Percentiles rank a stretch among this genome's conserved stretches.
phyloP scores from a whole-genome alignment of 768 basidiomycete species.

The Serendipita vermifera region DNA sequence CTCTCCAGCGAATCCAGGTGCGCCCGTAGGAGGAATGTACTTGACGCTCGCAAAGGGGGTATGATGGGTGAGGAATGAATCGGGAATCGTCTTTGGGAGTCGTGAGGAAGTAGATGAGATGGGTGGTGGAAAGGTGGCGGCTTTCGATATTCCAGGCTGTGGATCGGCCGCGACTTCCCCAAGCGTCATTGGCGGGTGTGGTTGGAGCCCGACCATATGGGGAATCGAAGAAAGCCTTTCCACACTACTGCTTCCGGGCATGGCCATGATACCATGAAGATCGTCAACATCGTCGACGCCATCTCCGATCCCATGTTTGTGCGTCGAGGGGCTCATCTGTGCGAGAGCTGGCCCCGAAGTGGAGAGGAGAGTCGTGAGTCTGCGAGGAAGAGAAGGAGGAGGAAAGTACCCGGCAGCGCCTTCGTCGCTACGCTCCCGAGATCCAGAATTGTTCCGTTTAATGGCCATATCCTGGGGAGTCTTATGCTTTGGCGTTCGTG shows the following conservation, averaged over 20 bases:
- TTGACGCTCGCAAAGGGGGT: slow-evolving; percentile 39
- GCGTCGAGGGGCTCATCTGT: neutral
- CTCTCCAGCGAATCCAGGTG: slow-evolving; percentile 65
- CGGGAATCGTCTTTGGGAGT: neutral
- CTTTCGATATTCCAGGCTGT: too few species aligned
- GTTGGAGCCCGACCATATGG: neutral
- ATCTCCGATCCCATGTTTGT: neutral
- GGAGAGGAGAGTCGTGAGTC: neutral
- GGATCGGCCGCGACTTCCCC: too few species aligned
- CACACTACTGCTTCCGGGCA: neutral
- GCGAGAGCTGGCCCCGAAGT: neutral
- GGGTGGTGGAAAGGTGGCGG: too few species aligned
- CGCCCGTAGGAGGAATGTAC: slow-evolving; percentile 43
- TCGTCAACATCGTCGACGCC: neutral
- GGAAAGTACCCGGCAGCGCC: neutral
- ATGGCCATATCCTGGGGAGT: neutral
- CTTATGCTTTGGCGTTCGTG: neutral
- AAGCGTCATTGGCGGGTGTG: neutral
- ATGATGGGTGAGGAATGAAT: slow-evolving; percentile 24
- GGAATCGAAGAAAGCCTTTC: slow-evolving; percentile 1
- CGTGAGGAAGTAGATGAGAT: too few species aligned
- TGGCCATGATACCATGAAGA: neutral
- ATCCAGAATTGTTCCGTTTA: neutral
- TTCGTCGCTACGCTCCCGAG: neutral
- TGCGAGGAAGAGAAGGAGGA: neutral